Evolutionary conservation across 2,329 filamentous ascomycete genomes (phyloP), one percentile per base, ranked within the genome.

Genomic region (Lasiodiplodia citricola): DNA sequence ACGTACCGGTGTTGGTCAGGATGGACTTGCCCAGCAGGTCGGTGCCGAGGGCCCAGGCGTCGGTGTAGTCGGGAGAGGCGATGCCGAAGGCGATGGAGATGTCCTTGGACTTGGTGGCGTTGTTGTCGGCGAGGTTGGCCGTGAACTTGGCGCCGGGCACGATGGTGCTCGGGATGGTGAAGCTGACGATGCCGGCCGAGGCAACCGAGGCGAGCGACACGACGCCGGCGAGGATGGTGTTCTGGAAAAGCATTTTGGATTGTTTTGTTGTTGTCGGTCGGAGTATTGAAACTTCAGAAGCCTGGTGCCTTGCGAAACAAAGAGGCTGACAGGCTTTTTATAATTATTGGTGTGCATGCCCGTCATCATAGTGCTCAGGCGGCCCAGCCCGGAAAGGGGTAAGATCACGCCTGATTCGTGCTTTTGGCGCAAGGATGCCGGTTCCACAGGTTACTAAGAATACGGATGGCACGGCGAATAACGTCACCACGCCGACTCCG

Each of bases 1-100:
- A 64, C 28, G 23, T 31, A 64, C 60, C 60, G 47, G 60, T 64
- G 60, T 64, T 64, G 44, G 44, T 64, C 28, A 64, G 47, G n/a
- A 64, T 50, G 10, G 25, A 23, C 47, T 64, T 64, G 44, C 44
- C 47, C 28, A 64, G 11, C 16, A 64, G 44, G 11, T 64, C 60
- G 28, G 44, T 51, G 60, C 60, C 60, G 18, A 64, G 28, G 18
- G 18, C 60, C 16, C 23, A 51, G 44, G 44, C 11, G 4, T 23
- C 14, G 28, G 37, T 28, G 31, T 38, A 64, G n/a, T 2, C 10
- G 18, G 31, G n/a, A 4, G 38, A 37, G 0, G 60, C 44, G 25
- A 64, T 64, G n/a, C 60, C 60, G 47, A 64, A 64, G 3, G 60
- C 60, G 16, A 64, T 37, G n/a, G 60, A 51, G 31, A 64, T 52